phyloP scores from a whole-genome alignment of 129 eudicot species.

The Ambrosia trifida region DNA sequence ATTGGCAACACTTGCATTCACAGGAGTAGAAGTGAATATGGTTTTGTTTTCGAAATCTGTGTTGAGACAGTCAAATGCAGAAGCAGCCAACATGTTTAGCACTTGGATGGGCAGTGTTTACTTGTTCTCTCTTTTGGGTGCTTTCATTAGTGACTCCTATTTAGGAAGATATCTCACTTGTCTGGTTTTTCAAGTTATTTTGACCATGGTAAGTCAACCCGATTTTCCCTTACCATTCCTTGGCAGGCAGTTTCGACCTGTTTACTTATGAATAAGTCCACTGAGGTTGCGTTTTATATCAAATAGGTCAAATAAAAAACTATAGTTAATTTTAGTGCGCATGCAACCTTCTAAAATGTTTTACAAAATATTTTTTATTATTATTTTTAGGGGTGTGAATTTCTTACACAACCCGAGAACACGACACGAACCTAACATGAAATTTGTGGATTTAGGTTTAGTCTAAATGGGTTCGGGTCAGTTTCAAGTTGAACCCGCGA shows the following conservation, averaged over 20 bases:
- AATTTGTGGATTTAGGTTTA: too few species aligned
- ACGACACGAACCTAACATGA: too few species aligned
- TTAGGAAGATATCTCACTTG: conserved; percentile 83
- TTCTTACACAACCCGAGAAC: too few species aligned
- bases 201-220: conserved; percentile 58
- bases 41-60: conserved; percentile 68
- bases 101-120: conserved; percentile 82
- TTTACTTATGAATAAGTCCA: not conserved
- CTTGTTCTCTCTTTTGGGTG: conserved; percentile 66
- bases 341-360: not conserved
- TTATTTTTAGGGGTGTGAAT: not conserved
- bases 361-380: not conserved
- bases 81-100: conserved; percentile 72
- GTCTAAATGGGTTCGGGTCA: too few species aligned
- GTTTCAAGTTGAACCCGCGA: too few species aligned
- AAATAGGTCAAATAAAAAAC: not conserved
- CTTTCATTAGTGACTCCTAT: conserved; percentile 76
- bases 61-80: conserved; percentile 66
- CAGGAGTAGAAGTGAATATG: conserved; percentile 85
- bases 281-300: not conserved
- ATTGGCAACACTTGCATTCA: conserved; percentile 72
- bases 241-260: not conserved
- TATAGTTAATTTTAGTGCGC: not conserved
- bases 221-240: not conserved
- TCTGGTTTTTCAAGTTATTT: conserved; percentile 61